Evolutionary conservation across 345 rosid species (phyloP).

Genomic region (Brassica incana): DNA sequence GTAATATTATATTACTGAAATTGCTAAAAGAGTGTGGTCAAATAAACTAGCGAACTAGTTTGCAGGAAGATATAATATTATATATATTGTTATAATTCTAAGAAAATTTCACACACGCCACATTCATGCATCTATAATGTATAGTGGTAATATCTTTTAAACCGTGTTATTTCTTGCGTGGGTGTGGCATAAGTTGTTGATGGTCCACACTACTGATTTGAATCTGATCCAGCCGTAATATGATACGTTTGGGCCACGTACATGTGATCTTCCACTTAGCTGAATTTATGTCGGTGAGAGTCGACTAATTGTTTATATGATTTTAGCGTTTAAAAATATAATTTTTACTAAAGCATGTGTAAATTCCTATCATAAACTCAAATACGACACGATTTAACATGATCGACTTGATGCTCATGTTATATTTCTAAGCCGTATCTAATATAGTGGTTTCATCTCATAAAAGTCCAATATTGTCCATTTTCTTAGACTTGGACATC

Average conservation of each 20-base stretch:
- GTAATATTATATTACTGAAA: background rate
- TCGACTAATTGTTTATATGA: slow-evolving; percentile 2
- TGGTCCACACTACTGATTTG: background rate
- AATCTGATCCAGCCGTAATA: background rate
- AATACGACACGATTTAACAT: background rate
- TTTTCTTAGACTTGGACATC: slow-evolving; percentile 25
- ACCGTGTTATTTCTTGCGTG: slow-evolving; percentile 5
- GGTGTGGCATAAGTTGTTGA: slow-evolving; percentile 15
- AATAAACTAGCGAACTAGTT: slow-evolving; percentile 6
- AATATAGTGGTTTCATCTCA: slow-evolving; percentile 1
- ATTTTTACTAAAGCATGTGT: background rate
- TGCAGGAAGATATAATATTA: background rate
- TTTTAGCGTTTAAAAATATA: background rate
- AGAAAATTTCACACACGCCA: slow-evolving; percentile 1
- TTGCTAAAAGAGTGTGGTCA: slow-evolving; percentile 3
- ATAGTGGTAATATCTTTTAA: slow-evolving; percentile 1
- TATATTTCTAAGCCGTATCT: background rate
- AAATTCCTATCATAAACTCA: slow-evolving; percentile 1
- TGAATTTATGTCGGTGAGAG: background rate
- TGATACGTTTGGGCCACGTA: slow-evolving; percentile 8
- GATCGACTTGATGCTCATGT: slow-evolving; percentile 4
- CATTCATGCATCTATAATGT: slow-evolving; percentile 4
- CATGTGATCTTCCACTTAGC: slow-evolving; percentile 2
- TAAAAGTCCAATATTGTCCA: background rate
- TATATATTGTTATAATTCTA: background rate